A percentile compares a stretch with the other conserved stretches of the same genome.
phyloP scores from a whole-genome alignment of 345 rosid species.

The Camelina laxa region DNA sequence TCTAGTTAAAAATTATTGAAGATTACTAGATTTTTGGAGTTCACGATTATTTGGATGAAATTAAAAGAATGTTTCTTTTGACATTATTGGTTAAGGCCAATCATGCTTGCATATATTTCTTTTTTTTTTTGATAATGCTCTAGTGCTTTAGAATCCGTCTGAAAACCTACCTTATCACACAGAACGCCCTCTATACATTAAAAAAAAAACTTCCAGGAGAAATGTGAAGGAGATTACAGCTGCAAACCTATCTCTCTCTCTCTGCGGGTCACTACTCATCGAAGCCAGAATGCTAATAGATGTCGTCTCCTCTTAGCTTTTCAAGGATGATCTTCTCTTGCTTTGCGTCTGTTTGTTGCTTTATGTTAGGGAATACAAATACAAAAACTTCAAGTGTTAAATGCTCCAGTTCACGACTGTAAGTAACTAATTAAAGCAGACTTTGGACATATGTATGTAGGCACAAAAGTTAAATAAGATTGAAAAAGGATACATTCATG shows the following conservation, averaged over 20 bases:
- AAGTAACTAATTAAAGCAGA: background rate
- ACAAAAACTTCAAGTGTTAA: background rate
- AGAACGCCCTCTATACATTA: background rate
- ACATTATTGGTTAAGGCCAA: too few relatives aligned
- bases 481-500: conserved; percentile 82
- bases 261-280: background rate
- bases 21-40: too few relatives aligned
- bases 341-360: conserved; percentile 56
- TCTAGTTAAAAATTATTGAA: too few relatives aligned
- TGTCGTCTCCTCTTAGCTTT: conserved; percentile 56
- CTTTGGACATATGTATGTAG: background rate
- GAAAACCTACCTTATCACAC: background rate
- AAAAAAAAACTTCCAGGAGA: background rate
- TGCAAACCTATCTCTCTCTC: background rate
- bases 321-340: conserved; percentile 75
- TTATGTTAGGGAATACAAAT: conserved; percentile 50
- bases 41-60: too few relatives aligned
- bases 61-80: too few relatives aligned
- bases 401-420: background rate
- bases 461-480: background rate
- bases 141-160: too few relatives aligned
- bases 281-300: conserved; percentile 2
- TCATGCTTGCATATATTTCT: too few relatives aligned
- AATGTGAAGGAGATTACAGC: background rate
- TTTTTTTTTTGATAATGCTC: too few relatives aligned